Conservation (phyloP, 768 basidiomycete genomes). For the Thelephora ganbajun region DNA sequence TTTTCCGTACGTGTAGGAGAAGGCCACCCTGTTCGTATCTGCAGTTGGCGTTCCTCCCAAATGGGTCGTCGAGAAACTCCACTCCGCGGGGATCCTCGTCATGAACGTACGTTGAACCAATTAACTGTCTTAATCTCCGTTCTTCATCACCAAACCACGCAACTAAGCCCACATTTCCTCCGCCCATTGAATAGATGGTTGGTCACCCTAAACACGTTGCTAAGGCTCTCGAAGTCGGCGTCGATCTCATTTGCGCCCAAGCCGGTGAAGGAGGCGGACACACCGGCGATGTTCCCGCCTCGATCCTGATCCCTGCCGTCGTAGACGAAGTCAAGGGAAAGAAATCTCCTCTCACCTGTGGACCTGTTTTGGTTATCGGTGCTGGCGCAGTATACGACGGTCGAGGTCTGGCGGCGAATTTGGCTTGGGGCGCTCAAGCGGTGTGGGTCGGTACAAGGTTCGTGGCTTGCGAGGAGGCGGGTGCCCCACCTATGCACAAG, state of each 20-base stretch:
- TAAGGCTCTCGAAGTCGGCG: conserved; percentile 72
- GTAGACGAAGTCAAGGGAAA: conserved; percentile 72
- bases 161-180: neutral
- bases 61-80: conserved; percentile 66
- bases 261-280: conserved; percentile 19
- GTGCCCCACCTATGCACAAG: conserved; percentile 77
- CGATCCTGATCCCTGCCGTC: conserved; percentile 82
- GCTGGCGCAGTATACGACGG: conserved; percentile 91
- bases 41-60: conserved; percentile 82
- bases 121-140: too few species aligned
- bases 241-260: conserved; percentile 90
- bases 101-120: conserved; percentile 50
- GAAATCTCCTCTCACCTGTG: conserved; percentile 67
- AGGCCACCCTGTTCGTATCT: conserved; percentile 77
- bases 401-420: conserved; percentile 72
- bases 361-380: conserved; percentile 78
- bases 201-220: conserved; percentile 86
- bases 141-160: neutral
- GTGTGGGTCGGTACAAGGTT: conserved; percentile 65
- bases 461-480: conserved; percentile 70
- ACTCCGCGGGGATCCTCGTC: conserved; percentile 71
- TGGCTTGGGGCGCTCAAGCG: conserved; percentile 80
- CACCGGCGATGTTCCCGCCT: conserved; percentile 75
- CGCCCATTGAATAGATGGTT: conserved; percentile 51
- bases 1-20: conserved; percentile 29